Evolutionary conservation across 2,329 filamentous ascomycete genomes (phyloP).

Genomic region (Allantophomopsis cytisporea): DNA sequence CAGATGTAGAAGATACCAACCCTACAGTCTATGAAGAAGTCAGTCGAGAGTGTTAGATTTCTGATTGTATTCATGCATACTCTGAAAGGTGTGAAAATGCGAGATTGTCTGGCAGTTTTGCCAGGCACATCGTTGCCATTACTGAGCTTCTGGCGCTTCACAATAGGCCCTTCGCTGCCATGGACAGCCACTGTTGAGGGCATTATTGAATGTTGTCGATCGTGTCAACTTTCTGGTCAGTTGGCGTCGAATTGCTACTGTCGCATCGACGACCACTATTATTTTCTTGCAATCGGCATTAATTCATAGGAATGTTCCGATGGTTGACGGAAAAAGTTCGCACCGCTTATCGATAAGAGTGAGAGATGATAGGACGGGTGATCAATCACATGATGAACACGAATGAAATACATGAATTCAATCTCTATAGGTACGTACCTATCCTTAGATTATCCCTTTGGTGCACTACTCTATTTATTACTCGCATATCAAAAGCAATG

Average conservation of each 20-base stretch:
- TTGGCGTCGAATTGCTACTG: background rate
- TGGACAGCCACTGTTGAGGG: constrained; percentile 23
- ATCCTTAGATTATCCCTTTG: no score
- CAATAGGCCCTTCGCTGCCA: constrained; percentile 45
- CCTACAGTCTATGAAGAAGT: constrained; percentile 59
- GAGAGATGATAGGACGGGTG: background rate
- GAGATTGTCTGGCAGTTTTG: constrained; percentile 41
- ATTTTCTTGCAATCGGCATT: no score
- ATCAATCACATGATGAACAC: background rate
- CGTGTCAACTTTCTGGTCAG: constrained; percentile 1
- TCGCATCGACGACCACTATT: no score
- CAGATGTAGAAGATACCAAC: constrained; percentile 77
- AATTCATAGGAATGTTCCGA: background rate
- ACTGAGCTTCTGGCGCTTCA: constrained; percentile 64
- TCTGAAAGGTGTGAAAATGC: constrained; percentile 86
- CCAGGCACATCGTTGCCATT: constrained; percentile 24
- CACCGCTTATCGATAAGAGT: constrained; percentile 5
- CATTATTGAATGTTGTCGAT: constrained; percentile 21
- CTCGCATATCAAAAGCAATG: no score
- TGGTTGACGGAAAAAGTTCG: background rate
- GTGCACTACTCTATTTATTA: no score
- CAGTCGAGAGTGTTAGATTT: constrained; percentile 4
- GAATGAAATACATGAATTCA: no score
- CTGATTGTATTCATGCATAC: constrained; percentile 34
- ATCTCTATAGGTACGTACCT: no score